Evolutionary conservation across 148 eudicot species (phyloP).

Genomic region (Cornus kousa): DNA sequence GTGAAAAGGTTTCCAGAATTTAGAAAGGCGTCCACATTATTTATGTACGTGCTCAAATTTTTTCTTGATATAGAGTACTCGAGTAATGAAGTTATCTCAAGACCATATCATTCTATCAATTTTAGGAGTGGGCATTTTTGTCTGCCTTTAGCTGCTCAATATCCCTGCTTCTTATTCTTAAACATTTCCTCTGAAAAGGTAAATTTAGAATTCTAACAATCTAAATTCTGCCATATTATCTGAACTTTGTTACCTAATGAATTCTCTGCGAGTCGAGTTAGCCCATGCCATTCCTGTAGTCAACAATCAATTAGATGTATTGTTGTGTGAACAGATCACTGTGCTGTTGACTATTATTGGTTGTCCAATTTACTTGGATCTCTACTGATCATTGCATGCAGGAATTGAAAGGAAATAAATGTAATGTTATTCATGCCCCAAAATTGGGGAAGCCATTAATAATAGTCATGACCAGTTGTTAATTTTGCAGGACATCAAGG

Average conservation of each 20-base stretch:
- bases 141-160: not conserved
- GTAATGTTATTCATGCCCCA: not conserved
- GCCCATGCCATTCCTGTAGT: not conserved
- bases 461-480: conserved; percentile 4
- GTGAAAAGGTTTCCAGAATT: too few relatives aligned
- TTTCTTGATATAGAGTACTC: too few relatives aligned
- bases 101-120: not conserved
- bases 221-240: not conserved
- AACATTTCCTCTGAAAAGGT: not conserved
- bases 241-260: too few relatives aligned
- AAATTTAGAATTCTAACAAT: not conserved
- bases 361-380: not conserved
- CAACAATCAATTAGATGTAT: not conserved
- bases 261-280: not conserved
- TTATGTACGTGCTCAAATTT: too few relatives aligned
- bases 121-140: not conserved
- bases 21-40: too few relatives aligned
- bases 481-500: conserved; percentile 25
- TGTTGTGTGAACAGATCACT: not conserved
- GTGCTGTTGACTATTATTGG: not conserved
- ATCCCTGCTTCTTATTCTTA: not conserved
- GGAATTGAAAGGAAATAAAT: not conserved
- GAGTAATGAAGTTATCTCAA: not conserved
- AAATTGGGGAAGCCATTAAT: not conserved
- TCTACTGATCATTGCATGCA: not conserved